Evolutionary conservation across 495 filamentous ascomycete genomes (phyloP).

Genomic region (Mytilinidion resinicola): DNA sequence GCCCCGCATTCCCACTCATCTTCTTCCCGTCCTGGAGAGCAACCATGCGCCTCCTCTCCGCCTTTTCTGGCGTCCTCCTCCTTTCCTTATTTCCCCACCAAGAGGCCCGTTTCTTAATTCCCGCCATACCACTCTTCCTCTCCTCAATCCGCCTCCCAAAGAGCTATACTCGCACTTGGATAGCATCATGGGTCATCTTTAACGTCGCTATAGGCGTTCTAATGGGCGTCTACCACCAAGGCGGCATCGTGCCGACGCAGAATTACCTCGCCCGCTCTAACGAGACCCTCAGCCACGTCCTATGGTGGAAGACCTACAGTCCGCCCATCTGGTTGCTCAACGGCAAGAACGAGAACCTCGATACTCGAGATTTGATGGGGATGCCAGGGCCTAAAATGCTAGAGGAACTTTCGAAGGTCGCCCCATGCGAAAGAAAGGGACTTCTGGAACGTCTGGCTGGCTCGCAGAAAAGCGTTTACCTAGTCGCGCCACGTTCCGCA

Average conservation of each 20-base stretch:
- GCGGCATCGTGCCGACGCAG: slow-evolving; percentile 81
- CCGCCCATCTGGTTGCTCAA: slow-evolving; percentile 90
- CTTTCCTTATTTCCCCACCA: slow-evolving; percentile 87
- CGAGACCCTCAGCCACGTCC: slow-evolving; percentile 54
- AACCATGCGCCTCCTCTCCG: slow-evolving; percentile 61
- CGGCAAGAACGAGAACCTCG: slow-evolving; percentile 55
- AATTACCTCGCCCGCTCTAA: slow-evolving; percentile 37
- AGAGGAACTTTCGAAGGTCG: slow-evolving; percentile 49
- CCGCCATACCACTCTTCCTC: slow-evolving; percentile 79
- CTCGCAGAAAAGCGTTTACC: slow-evolving; percentile 14
- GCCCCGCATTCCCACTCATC: slow-evolving; percentile 72
- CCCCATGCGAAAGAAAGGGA: slow-evolving; percentile 46
- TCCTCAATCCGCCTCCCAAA: slow-evolving; percentile 68
- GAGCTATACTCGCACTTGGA: slow-evolving; percentile 48
- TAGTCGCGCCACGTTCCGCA: slow-evolving; percentile 51
- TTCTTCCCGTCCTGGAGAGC: slow-evolving; percentile 45
- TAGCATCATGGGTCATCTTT: slow-evolving; percentile 71
- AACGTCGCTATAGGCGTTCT: slow-evolving; percentile 70
- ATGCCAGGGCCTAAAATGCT: slow-evolving; percentile 57
- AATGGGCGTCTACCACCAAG: slow-evolving; percentile 93
- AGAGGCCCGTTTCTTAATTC: slow-evolving; percentile 89
- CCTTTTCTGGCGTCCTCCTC: slow-evolving; percentile 69
- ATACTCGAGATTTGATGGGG: slow-evolving; percentile 80
- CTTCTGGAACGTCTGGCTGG: not conserved
- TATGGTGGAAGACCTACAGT: slow-evolving; percentile 98